These are phyloP conservation scores for Aspergillus transmontanensis DNA, from an alignment of 2,329 filamentous ascomycete species.

Conservation along the genomic window DNA sequence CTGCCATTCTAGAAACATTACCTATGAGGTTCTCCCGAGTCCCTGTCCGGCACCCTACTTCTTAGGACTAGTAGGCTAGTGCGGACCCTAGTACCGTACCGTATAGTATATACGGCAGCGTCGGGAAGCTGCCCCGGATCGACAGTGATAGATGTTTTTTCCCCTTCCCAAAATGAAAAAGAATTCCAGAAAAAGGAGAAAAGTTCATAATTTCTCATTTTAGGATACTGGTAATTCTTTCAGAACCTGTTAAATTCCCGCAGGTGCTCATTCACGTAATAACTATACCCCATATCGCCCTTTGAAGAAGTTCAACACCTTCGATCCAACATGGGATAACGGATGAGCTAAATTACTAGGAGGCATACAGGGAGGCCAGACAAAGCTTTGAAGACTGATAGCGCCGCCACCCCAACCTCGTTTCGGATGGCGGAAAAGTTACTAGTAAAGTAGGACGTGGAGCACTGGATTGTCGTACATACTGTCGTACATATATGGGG, in stretches of 20 bases:
- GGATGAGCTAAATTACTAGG: slow-evolving; percentile 2
- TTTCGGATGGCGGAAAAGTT: slow-evolving; percentile 11
- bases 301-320: not conserved
- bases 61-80: not conserved
- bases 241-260: not conserved
- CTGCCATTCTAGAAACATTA: not conserved
- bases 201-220: not conserved
- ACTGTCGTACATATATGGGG: slow-evolving; percentile 22
- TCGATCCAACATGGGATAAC: not conserved
- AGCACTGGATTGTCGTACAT: slow-evolving; percentile 17
- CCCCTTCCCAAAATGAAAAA: not conserved
- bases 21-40: not conserved
- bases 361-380: slow-evolving; percentile 11
- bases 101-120: not conserved
- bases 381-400: slow-evolving; percentile 23
- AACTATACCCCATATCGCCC: not conserved
- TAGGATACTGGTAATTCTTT: not conserved
- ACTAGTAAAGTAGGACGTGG: not conserved
- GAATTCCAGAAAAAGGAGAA: not conserved
- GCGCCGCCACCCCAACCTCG: slow-evolving; percentile 24
- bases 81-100: slow-evolving; percentile 6
- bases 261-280: not conserved
- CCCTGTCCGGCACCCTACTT: not conserved
- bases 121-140: slow-evolving; percentile 23
- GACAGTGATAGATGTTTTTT: slow-evolving; percentile 12